Evolutionary conservation across 1,284 basidiomycete genomes (phyloP), one percentile per base, ranked within the genome.

Genomic region (Abortiporus biennis): DNA sequence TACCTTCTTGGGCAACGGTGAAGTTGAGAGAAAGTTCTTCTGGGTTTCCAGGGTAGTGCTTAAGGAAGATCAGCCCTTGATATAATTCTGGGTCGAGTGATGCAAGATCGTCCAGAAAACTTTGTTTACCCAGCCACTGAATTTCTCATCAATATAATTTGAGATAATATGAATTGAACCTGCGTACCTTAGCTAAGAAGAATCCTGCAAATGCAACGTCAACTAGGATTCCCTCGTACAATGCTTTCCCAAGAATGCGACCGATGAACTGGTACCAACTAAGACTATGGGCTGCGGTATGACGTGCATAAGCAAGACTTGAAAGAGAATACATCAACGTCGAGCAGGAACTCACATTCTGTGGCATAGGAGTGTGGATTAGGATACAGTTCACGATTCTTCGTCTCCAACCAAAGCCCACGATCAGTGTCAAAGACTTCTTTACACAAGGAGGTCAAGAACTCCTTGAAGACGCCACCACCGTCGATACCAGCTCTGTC

Each of bases 381-480:
- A 0, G 95, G 95, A 59, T 97, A 99, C 38, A 99, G 69, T 64
- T 97, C 92, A 46, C 96, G 91, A 57, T 91, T 81, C 59, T 83
- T 78, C 40, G 86, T 99, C 21, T 79, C 81, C 32, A 93, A 68
- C 95, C 95, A 99, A 11, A 99, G 67, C 2, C 96, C 96, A 13
- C 92, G 80, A 56, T 98, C 82, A 0, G 88, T 88, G 56, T 99
- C 92, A 51, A 99, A 98, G 0, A 89, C 94, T 61, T 98, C 93
- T 55, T 89, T 92, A 42, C 82, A 85, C 16, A 97, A 63, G 11
- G 84, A 86, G 1, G 93, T 98, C 55, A 99, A 78, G 57, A 99
- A 96, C 63, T 98, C 96, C 60, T 99, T 99, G 71, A 97, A 98
- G 6, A 99, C 80, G 0, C 96, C 95, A 2, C 96, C 94, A 1